phyloP scores from a whole-genome alignment of 2,329 filamentous ascomycete species.

The Curvularia sp. region DNA sequence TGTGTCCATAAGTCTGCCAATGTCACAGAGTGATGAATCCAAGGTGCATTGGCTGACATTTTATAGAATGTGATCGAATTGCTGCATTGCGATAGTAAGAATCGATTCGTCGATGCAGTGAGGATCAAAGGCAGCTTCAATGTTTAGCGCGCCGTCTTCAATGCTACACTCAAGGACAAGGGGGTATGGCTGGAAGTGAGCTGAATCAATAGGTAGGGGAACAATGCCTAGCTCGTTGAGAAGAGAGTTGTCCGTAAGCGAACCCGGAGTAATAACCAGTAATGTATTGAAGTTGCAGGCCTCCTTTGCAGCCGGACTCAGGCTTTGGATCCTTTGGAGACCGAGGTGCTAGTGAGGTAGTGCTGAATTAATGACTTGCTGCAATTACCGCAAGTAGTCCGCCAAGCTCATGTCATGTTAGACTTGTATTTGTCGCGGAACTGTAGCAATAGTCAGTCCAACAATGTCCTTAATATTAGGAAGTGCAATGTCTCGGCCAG shows the following conservation, averaged over 20 bases:
- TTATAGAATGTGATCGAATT: slow-evolving; percentile 1
- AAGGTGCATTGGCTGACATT: slow-evolving; percentile 1
- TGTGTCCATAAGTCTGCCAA: neutral
- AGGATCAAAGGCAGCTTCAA: slow-evolving; percentile 1
- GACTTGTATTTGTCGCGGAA: neutral
- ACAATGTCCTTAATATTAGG: neutral
- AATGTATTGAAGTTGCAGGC: neutral
- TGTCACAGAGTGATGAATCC: neutral
- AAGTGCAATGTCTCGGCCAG: neutral
- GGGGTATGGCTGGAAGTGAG: neutral
- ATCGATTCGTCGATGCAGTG: neutral
- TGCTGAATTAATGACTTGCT: neutral
- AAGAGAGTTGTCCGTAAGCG: neutral
- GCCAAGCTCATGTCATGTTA: neutral
- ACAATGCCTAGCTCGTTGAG: neutral
- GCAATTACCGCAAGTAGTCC: neutral
- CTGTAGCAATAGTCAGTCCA: neutral
- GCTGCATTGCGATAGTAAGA: neutral
- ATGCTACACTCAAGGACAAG: neutral
- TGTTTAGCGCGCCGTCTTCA: neutral
- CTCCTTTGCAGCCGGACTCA: neutral
- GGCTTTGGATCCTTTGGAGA: neutral
- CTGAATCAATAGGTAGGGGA: neutral
- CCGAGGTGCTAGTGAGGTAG: neutral
- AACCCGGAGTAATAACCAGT: neutral